A percentile compares a stretch with the other conserved stretches of the same genome.
Evolutionary conservation across 108 stramenopile genomes (phyloP).

Genomic region (Fragilaria crotonensis): DNA sequence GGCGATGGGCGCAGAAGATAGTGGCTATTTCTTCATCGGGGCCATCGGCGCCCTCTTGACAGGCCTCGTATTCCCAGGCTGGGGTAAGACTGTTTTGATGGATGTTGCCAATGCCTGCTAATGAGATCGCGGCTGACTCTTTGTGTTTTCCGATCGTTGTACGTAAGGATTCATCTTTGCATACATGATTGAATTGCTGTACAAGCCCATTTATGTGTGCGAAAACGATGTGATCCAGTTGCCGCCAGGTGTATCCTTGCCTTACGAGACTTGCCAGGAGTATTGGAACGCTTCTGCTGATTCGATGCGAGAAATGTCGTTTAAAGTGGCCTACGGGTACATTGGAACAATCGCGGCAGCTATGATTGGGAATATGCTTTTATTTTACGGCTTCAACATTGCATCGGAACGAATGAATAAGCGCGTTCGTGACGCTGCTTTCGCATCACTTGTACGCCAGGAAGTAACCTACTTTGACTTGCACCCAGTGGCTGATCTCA

Average conservation of each 20-base stretch:
- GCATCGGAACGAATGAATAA: conserved; percentile 50
- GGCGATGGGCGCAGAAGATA: conserved; percentile 27
- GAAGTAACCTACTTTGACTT: too few species aligned
- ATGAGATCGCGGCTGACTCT: neutral
- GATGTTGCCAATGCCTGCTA: neutral
- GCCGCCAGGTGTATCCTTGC: neutral
- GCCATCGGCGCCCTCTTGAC: conserved; percentile 40
- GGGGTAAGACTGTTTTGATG: conserved; percentile 14
- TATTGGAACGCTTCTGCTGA: conserved; percentile 28
- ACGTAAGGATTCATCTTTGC: conserved; percentile 35
- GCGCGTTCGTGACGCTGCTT: too few species aligned
- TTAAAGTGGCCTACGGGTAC: conserved; percentile 23
- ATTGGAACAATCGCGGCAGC: too few species aligned
- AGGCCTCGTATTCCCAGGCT: conserved; percentile 50
- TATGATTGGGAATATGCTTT: too few species aligned
- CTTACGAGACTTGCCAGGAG: conserved; percentile 24
- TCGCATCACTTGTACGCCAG: too few species aligned
- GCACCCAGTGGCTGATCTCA: too few species aligned
- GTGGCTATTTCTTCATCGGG: conserved; percentile 24
- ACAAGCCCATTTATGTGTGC: conserved; percentile 26
- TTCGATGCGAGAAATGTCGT: conserved; percentile 29
- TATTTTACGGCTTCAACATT: conserved; percentile 48
- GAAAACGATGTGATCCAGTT: conserved; percentile 3
- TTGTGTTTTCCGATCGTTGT: too few species aligned
- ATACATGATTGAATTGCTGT: conserved; percentile 45